Evolutionary conservation across 1,139 yeast genomes (phyloP), one percentile per base, ranked within the genome.

Genomic region (Kodamaea arcana): DNA sequence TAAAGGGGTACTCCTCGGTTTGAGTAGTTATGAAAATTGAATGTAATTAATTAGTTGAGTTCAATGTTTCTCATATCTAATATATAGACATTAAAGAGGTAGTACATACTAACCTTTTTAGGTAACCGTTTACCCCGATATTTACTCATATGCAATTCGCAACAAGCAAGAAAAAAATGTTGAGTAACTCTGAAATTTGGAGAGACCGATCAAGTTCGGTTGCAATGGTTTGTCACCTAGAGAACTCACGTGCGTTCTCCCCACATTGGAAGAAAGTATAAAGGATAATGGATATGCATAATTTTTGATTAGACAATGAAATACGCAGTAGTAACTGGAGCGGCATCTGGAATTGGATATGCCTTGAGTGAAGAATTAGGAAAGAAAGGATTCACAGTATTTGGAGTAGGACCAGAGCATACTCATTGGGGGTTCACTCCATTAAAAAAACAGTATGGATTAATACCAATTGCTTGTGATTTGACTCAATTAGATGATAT

Each of bases 291-390:
- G n/a, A n/a, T 9, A 9, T 21, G 23, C n/a, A n/a, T n/a, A n/a
- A 24, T 10, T 11, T 24, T 10, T 7, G 29, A 26, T 8, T 12
- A 15, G 30, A 18, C 15, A 16, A 27, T 18, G 21, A 50, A 48
- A 30, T 52, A 51, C 45, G 72, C 71, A 9, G 51, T 66, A 4
- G 48, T 66, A 16, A 56, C 67, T 1, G 72, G 72, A 3, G 69
- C 70, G 3, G 60, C 69, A 3, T 56, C 66, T 3, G 72, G 72
- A 3, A 66, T 65, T 35, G 72, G 72, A 2, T 60, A 51, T 37
- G 54, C 56, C 14, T 31, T 65, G 33, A 50, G 65, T 10, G 46
- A 47, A 15, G 54, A 50, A 10, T 50, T 65, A 30, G 45, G 55
- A 21, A 51, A 51, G 39, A 47, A 49, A 24, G 71, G 71, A 1